These are phyloP conservation scores for Kwoniella heveanensis DNA, from an alignment of 768 basidiomycete genomes.

Conservation along the genomic window DNA sequence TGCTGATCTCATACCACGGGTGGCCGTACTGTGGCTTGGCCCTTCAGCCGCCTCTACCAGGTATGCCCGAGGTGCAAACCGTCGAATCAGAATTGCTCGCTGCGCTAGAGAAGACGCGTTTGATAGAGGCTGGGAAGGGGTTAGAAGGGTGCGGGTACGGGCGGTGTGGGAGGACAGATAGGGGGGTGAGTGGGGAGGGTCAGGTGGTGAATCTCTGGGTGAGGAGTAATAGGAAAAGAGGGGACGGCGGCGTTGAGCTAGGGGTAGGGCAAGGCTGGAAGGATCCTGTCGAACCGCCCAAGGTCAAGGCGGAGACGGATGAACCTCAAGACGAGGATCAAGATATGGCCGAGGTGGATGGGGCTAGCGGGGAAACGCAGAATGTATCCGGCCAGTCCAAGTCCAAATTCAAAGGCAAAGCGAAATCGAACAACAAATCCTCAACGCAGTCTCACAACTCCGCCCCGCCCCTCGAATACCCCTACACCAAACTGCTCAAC, in stretches of 20 bases:
- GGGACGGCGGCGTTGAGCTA: conserved; percentile 39
- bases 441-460: not conserved
- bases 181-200: conserved; percentile 89
- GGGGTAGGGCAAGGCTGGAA: conserved; percentile 31
- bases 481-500: conserved; percentile 80
- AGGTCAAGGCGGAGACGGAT: conserved; percentile 8
- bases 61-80: conserved; percentile 64
- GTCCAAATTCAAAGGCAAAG: conserved; percentile 2
- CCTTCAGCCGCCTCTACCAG: conserved; percentile 61
- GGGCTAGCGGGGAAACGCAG: not conserved
- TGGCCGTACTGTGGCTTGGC: conserved; percentile 91
- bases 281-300: conserved; percentile 20
- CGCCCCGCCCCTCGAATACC: conserved; percentile 61
- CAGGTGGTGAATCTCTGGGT: conserved; percentile 93
- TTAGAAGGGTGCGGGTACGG: conserved; percentile 87
- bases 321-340: conserved; percentile 4
- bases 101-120: conserved; percentile 72
- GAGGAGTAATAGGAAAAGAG: conserved; percentile 61
- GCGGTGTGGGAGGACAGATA: conserved; percentile 89
- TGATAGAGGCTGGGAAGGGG: conserved; percentile 74
- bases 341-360: not conserved
- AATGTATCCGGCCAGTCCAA: not conserved
- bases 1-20: conserved; percentile 90
- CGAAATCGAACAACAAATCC: not conserved
- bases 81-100: conserved; percentile 85